phyloP scores from a whole-genome alignment of 805 yeast genomes.

The Kodamaea sagamina region DNA sequence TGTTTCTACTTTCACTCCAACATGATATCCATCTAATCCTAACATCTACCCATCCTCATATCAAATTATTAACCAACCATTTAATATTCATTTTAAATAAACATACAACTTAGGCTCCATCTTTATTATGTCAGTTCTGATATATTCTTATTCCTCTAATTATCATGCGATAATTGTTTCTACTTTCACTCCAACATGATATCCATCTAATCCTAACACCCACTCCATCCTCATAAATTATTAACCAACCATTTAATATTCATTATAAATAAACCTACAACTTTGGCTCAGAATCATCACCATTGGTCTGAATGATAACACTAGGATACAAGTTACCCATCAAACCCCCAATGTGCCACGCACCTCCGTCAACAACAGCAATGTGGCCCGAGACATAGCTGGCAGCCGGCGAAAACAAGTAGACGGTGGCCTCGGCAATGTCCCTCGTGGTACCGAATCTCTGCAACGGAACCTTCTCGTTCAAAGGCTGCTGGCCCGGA shows the following conservation, averaged over 20 bases:
- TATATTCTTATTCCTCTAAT: too few relatives aligned
- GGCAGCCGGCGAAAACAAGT: conserved; percentile 30
- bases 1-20: too few relatives aligned
- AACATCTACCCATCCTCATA: too few relatives aligned
- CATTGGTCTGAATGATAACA: conserved; percentile 30
- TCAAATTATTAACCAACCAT: too few relatives aligned
- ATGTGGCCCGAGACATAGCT: conserved; percentile 28
- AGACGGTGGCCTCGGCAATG: conserved; percentile 32
- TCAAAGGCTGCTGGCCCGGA: conserved; percentile 38
- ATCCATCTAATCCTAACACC: too few relatives aligned
- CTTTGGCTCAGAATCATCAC: conserved; percentile 24
- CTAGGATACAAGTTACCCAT: conserved; percentile 38
- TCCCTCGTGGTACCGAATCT: conserved; percentile 30
- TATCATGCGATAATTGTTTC: too few relatives aligned
- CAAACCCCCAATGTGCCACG: conserved; percentile 48
- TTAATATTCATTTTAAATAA: background rate
- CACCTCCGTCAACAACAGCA: conserved; percentile 31
- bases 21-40: too few relatives aligned
- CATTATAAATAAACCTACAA: conserved; percentile 17
- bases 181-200: too few relatives aligned
- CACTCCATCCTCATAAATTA: too few relatives aligned
- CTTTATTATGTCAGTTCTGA: too few relatives aligned
- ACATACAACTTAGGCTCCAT: conserved; percentile 26
- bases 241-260: too few relatives aligned
- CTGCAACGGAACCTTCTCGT: conserved; percentile 34